phyloP scores from a whole-genome alignment of 2,329 filamentous ascomycete species.

The Colletotrichum euphorbiae region DNA sequence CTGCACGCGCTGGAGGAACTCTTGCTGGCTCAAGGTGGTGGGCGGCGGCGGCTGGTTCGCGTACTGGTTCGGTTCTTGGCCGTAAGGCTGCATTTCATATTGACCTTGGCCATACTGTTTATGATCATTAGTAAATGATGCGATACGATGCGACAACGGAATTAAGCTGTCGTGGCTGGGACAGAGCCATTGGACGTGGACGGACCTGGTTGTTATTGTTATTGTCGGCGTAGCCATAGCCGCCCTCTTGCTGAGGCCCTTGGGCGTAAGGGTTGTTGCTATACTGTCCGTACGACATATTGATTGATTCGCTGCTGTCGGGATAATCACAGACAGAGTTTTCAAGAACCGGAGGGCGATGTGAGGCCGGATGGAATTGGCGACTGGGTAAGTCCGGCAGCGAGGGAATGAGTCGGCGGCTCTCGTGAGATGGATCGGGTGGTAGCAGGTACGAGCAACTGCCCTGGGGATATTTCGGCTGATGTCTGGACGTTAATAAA shows the following conservation, averaged over 20 bases:
- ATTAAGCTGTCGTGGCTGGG: background rate
- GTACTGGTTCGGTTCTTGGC: constrained; percentile 46
- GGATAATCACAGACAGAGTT: constrained; percentile 8
- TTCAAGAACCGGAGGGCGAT: background rate
- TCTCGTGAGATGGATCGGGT: constrained; percentile 28
- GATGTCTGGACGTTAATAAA: constrained; percentile 40
- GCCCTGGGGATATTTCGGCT: constrained; percentile 35
- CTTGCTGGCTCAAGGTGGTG: constrained; percentile 66
- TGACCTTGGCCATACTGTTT: constrained; percentile 51
- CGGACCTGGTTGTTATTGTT: constrained; percentile 52
- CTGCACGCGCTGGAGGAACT: constrained; percentile 76
- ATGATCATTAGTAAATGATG: background rate
- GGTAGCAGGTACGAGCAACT: constrained; percentile 17
- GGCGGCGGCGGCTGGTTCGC: constrained; percentile 41
- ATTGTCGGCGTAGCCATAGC: constrained; percentile 53
- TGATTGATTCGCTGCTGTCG: constrained; percentile 40
- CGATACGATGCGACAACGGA: background rate
- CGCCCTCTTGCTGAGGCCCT: constrained; percentile 60
- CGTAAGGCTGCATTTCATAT: constrained; percentile 68
- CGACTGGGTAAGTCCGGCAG: constrained; percentile 3
- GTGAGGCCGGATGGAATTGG: constrained; percentile 1
- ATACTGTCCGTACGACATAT: constrained; percentile 73
- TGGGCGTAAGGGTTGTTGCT: constrained; percentile 74
- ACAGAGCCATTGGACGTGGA: constrained; percentile 34
- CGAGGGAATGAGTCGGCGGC: background rate